Percentiles rank a stretch among this genome's conserved stretches.
Conservation (phyloP, 768 basidiomycete species). For the Serendipita indica region DNA sequence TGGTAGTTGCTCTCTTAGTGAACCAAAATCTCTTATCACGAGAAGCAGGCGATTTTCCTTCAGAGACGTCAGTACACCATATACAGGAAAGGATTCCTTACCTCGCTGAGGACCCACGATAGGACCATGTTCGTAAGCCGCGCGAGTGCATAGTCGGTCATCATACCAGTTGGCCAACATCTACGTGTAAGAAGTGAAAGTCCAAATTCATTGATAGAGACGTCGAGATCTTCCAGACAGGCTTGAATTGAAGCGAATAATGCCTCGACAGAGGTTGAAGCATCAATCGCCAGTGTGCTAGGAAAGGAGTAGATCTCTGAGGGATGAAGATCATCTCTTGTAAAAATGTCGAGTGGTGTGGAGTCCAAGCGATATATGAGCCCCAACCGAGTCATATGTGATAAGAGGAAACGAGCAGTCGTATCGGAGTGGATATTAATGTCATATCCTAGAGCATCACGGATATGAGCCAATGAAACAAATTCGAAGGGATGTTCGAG, state of each 20-base stretch:
- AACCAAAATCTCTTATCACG: conserved; percentile 54
- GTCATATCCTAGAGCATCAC: conserved; percentile 42
- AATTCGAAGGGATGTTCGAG: conserved; percentile 40
- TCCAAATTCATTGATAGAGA: conserved; percentile 60
- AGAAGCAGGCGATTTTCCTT: conserved; percentile 54
- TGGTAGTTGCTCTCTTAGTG: conserved; percentile 41
- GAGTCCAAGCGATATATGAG: conserved; percentile 39
- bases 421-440: conserved; percentile 41
- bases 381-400: conserved; percentile 46
- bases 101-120: conserved; percentile 62
- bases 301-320: conserved; percentile 37
- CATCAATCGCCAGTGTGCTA: conserved; percentile 54
- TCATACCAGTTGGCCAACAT: conserved; percentile 61
- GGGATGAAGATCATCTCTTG: conserved; percentile 20
- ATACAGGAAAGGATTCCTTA: conserved; percentile 21
- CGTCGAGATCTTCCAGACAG: conserved; percentile 52
- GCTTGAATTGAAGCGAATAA: conserved; percentile 58
- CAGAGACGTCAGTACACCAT: conserved; percentile 2
- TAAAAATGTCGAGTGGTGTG: neutral
- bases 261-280: conserved; percentile 56
- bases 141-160: conserved; percentile 53
- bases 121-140: conserved; percentile 44
- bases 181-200: conserved; percentile 51
- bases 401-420: conserved; percentile 38
- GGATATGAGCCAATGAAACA: conserved; percentile 42